Base-by-base conservation (phyloP, 2,329 filamentous ascomycete genomes). In the Venturia asperata region DNA sequence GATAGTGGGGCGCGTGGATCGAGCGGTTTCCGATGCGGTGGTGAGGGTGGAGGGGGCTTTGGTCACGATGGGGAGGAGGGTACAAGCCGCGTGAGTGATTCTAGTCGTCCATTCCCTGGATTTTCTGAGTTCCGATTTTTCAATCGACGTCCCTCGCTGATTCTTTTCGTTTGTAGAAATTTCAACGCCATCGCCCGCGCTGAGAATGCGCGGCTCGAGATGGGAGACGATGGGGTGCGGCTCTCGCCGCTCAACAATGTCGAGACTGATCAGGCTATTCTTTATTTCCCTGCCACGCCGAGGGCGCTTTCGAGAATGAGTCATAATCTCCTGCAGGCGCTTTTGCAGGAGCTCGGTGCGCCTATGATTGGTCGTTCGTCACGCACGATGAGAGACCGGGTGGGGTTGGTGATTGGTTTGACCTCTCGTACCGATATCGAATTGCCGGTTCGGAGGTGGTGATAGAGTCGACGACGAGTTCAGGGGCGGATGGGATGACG, bases 151-250 rank as follows among this genome's bases (percentile, higher is more conserved):
- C n/a, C n/a, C 39, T 41, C 9, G 11, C 39, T 15, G 15, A 2
- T 41, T 15, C 39, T 10, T 41, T 41, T 11, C 15, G 39, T 41
- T 2, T 41, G 21, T 17, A 52, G 47, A 3, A 52, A 52, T 11
- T 52, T 52, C 21, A 52, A 52, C 47, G 24, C 47, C 47, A 4
- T 52, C 47, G 47, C 47, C 24, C 47, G 47, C n/a, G 47, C 47
- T 10, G 24, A 52, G 15, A 52, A 52, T 11, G 9, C 47, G 11
- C 47, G 21, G 3, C 21, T 52, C n/a, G 27, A 21, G 21, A 27
- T 27, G 9, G 21, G n/a, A 52, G 47, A 52, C 13, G 11, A 27
- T 2, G 15, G 13, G 13, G 47, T 21, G 15, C 21, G 11, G 15
- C 24, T 52, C 9, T 30, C 47, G 15, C 21, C 47, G 4, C 47